A percentile compares a stretch with the other conserved stretches of the same genome.
Evolutionary conservation across 441 rosid genomes (phyloP).

Genomic region (Syzygium syzygioides): DNA sequence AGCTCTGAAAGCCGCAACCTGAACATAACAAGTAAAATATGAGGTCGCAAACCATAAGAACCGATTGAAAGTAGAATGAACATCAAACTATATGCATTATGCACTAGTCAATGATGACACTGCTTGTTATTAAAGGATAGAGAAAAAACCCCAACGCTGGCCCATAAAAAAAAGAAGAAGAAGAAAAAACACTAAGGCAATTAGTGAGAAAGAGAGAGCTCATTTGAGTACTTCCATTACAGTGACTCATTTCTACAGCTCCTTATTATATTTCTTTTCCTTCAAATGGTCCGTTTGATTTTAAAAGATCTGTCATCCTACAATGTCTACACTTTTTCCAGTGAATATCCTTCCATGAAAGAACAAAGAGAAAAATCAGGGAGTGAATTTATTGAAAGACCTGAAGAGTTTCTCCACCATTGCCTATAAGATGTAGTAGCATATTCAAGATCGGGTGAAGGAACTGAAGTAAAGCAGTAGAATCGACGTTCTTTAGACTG

Average conservation of each 20-base stretch:
- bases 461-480: conserved; percentile 98
- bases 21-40: conserved; percentile 21
- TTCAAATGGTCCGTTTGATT: background rate
- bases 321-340: background rate
- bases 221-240: background rate
- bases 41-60: conserved; percentile 4
- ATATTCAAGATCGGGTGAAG: conserved; percentile 94
- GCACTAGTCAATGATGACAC: background rate
- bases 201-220: background rate
- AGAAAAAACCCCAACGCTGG: background rate
- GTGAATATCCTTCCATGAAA: background rate
- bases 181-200: background rate
- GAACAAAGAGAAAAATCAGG: background rate
- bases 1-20: conserved; percentile 99
- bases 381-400: conserved; percentile 25
- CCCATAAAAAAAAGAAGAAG: background rate
- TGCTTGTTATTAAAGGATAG: background rate
- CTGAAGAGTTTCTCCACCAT: conserved; percentile 99
- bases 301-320: background rate
- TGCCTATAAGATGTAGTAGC: conserved; percentile 99
- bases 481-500: conserved; percentile 97
- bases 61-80: background rate
- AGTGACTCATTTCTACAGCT: background rate
- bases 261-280: background rate
- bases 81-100: background rate